Percentiles rank a stretch among this genome's conserved stretches.
These are phyloP conservation scores for Nidularia pulvinata DNA, from an alignment of 768 basidiomycete species.

Conservation along the genomic window DNA sequence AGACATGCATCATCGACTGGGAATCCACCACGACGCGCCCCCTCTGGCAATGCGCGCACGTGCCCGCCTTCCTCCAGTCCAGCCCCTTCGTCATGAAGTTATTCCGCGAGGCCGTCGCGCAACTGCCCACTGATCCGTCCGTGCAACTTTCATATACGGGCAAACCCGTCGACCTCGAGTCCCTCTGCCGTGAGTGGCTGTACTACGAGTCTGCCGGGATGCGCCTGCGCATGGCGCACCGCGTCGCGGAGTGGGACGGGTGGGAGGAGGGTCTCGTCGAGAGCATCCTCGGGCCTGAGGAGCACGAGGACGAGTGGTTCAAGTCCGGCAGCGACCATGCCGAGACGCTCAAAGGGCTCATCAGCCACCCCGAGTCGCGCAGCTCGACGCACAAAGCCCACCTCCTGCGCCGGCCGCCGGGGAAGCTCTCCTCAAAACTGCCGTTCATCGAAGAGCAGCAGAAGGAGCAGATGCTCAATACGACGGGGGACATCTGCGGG, in stretches of 20 bases:
- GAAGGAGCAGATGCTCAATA: constrained; percentile 69
- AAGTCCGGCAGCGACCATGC: constrained; percentile 13
- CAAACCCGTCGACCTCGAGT: constrained; percentile 24
- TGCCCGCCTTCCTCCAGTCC: constrained; percentile 79
- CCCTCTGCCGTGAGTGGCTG: constrained; percentile 70
- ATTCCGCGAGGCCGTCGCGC: constrained; percentile 64
- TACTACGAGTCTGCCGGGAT: constrained; percentile 67
- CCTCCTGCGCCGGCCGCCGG: neutral
- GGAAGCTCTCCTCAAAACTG: constrained; percentile 40
- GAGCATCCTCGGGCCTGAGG: constrained; percentile 73
- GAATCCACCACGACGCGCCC: constrained; percentile 89
- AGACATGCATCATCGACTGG: constrained; percentile 92
- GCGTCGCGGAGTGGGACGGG: constrained; percentile 86
- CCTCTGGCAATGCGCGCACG: constrained; percentile 82
- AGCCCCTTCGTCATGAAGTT: constrained; percentile 72
- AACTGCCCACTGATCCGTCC: constrained; percentile 35
- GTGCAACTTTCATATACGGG: constrained; percentile 11
- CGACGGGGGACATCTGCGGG: constrained; percentile 76
- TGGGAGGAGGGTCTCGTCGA: constrained; percentile 88
- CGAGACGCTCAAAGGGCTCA: constrained; percentile 10
- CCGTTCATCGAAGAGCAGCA: constrained; percentile 62
- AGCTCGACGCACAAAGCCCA: neutral
- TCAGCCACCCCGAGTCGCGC: constrained; percentile 15
- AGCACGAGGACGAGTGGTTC: constrained; percentile 75
- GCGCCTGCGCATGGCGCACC: constrained; percentile 74